Evolutionary conservation across 2,329 filamentous ascomycete species (phyloP).

Genomic region (Diplodia intermedia): DNA sequence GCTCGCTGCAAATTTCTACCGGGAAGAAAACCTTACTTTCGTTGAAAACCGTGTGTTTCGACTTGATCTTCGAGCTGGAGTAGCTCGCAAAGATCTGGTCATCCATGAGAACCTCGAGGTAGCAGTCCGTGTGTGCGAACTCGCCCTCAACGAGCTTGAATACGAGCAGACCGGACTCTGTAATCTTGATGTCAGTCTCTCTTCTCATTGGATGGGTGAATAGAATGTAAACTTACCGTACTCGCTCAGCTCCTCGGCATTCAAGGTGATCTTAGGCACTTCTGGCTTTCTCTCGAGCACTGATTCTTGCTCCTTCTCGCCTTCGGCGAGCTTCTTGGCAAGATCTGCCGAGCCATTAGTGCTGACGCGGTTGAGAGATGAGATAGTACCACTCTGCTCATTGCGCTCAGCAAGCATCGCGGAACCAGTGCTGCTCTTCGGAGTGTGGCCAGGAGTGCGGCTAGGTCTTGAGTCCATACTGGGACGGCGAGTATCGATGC

Average conservation of each 20-base stretch:
- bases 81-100: constrained; percentile 94
- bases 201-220: background rate
- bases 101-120: constrained; percentile 89
- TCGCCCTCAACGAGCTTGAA: constrained; percentile 94
- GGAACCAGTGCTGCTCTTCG: constrained; percentile 26
- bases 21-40: constrained; percentile 64
- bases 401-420: constrained; percentile 32
- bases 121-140: constrained; percentile 75
- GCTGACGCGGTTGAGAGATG: constrained; percentile 41
- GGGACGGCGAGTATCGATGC: constrained; percentile 35
- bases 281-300: constrained; percentile 60
- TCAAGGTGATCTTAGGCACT: constrained; percentile 78
- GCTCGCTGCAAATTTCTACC: constrained; percentile 38
- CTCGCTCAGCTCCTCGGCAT: constrained; percentile 78
- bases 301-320: constrained; percentile 55
- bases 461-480: constrained; percentile 27
- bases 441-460: constrained; percentile 34
- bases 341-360: constrained; percentile 50
- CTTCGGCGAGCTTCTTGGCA: constrained; percentile 55
- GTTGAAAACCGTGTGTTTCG: constrained; percentile 75
- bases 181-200: constrained; percentile 43
- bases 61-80: constrained; percentile 76
- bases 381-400: too few relatives aligned
- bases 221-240: constrained; percentile 64
- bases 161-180: constrained; percentile 88